Percentiles rank a stretch among this genome's conserved stretches.
phyloP scores from a whole-genome alignment of 768 basidiomycete species.

The Grammothele lineata region DNA sequence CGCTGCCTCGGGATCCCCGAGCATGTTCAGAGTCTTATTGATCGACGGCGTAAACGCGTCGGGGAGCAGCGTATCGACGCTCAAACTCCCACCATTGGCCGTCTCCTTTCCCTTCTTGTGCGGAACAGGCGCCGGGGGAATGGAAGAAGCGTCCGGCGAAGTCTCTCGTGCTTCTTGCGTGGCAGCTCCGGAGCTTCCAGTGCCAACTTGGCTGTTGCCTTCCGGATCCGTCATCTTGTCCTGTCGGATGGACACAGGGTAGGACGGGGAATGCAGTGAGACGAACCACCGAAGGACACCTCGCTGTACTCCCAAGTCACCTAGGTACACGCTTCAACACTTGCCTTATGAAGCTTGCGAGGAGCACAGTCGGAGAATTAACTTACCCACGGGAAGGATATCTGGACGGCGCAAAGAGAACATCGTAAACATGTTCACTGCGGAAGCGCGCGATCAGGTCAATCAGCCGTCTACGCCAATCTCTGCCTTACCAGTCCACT shows the following conservation, averaged over 20 bases:
- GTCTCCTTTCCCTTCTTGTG: slow-evolving; percentile 20
- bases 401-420: slow-evolving; percentile 83
- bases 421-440: slow-evolving; percentile 92
- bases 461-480: neutral
- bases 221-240: slow-evolving; percentile 28
- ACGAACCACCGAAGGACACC: slow-evolving; percentile 69
- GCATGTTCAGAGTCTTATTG: slow-evolving; percentile 46
- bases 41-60: slow-evolving; percentile 68
- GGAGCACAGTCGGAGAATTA: neutral
- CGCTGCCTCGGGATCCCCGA: slow-evolving; percentile 16
- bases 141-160: slow-evolving; percentile 18
- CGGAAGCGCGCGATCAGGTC: slow-evolving; percentile 12
- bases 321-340: slow-evolving; percentile 29
- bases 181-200: too few relatives aligned
- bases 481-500: slow-evolving; percentile 57
- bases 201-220: too few relatives aligned
- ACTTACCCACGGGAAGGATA: slow-evolving; percentile 59
- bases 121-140: slow-evolving; percentile 18
- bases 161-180: slow-evolving; percentile 6
- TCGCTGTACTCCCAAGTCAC: slow-evolving; percentile 82
- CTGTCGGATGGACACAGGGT: slow-evolving; percentile 45
- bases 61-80: slow-evolving; percentile 32
- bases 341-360: too few relatives aligned
- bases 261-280: slow-evolving; percentile 50
- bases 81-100: slow-evolving; percentile 10